Base-by-base conservation (phyloP, 2,329 filamentous ascomycete species). In the Torrubiella hemipterigena region DNA sequence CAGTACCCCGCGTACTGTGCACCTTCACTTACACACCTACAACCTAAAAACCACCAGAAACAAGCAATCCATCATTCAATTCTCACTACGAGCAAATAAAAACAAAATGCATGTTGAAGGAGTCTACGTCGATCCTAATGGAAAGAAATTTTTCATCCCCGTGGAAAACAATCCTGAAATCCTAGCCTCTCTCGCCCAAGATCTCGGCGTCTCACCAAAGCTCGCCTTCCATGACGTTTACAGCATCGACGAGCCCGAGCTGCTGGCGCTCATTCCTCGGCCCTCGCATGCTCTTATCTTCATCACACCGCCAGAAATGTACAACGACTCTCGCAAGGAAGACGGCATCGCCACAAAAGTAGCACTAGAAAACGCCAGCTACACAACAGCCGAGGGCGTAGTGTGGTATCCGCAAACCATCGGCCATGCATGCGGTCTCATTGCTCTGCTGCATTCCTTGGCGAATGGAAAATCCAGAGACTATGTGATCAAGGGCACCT, bases 381-480 rank as follows among this genome's bases (percentile, higher is more conserved):
- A 48, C 15, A 39, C 41, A 7, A 55, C 54, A 3, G 42, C 46
- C 1, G 80, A 87, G 43, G 71, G 80, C 6, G 73, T 87, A 1
- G 60, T 83, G 13, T 93, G 83, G 83, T 91, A 85, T 59, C 77
- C 77, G 47, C 84, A 93, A 54, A 91, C 81, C 0, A 91, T 93
- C 45, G 71, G 75, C 35, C 79, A 91, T 49, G 81, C 83, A 1
- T 93, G 83, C 49, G 84, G 84, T 1, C 67, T 87, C 15, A 85
- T 86, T 46, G 84, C 76, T 0, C 61, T 91, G 5, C 53, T 93
- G 7, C 84, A 93, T 51, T 72, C 71, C 12, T 67, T 81, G 1
- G 69, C 69, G 30, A 93, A 91, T 50, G 81, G 82, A 2, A 61
- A 63, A 4, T 69, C 76, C 0, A 59, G 67, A 13, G 49, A 55